Conservation (phyloP, 306 rosid species). For the Acacia acuminata region DNA sequence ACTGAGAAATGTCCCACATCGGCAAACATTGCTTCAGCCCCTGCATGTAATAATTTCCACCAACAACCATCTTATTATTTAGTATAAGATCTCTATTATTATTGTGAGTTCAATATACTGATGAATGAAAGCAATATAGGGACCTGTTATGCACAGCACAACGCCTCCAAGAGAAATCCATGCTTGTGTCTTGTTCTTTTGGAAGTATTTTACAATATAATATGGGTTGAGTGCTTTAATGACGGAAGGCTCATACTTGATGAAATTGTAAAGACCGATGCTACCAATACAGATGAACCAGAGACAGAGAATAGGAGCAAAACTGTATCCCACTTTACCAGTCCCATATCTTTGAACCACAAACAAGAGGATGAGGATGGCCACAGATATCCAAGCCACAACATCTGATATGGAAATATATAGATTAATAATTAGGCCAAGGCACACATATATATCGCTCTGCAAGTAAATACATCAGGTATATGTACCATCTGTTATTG, state of each 20-base stretch:
- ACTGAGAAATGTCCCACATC: conserved; percentile 6
- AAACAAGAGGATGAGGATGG: background rate
- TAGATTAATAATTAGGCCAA: background rate
- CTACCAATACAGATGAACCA: background rate
- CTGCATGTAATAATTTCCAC: background rate
- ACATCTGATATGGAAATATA: background rate
- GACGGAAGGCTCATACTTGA: background rate
- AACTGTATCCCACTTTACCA: conserved; percentile 2
- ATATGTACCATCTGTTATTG: conserved; percentile 4
- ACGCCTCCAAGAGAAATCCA: conserved; percentile 11
- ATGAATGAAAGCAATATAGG: background rate
- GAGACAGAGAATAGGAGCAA: background rate
- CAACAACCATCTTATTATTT: background rate
- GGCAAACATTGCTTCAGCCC: conserved; percentile 9
- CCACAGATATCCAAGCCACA: background rate
- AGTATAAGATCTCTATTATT: no score
- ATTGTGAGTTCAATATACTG: background rate
- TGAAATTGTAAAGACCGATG: background rate
- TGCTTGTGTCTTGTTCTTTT: background rate
- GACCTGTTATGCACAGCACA: background rate
- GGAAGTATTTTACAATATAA: background rate
- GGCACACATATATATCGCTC: background rate
- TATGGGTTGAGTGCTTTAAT: background rate
- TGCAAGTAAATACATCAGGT: background rate
- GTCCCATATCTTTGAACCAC: background rate